Conservation (phyloP, 2,329 filamentous ascomycete species). For the Rachicladosporium sp. region DNA sequence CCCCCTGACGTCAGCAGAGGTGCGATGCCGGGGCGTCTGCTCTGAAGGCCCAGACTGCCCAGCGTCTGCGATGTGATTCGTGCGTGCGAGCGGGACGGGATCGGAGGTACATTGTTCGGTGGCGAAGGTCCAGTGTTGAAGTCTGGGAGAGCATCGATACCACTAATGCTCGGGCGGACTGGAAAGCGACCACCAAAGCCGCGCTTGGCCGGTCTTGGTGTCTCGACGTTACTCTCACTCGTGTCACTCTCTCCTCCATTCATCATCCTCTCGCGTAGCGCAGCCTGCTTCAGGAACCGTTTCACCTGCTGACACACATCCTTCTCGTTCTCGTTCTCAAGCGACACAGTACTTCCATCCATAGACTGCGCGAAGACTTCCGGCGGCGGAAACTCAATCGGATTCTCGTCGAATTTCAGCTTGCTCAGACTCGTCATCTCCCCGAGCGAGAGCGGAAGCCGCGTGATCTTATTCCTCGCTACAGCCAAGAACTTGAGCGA, state of each 20-base stretch:
- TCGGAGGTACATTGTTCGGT: conserved; percentile 50
- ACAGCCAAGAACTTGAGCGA: conserved; percentile 84
- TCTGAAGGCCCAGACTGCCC: conserved; percentile 17
- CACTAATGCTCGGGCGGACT: conserved; percentile 54
- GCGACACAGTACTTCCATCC: conserved; percentile 8
- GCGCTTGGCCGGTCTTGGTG: conserved; percentile 55
- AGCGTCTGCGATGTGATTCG: conserved; percentile 30
- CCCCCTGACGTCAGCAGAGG: conserved; percentile 48
- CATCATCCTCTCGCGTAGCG: conserved; percentile 19
- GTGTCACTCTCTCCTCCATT: conserved; percentile 17
- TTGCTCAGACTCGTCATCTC: conserved; percentile 85
- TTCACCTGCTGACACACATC: conserved; percentile 50
- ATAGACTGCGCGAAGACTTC: conserved; percentile 25
- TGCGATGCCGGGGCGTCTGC: conserved; percentile 57
- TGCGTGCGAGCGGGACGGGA: conserved; percentile 71
- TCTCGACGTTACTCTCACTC: conserved; percentile 61
- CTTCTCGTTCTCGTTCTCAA: conserved; percentile 48
- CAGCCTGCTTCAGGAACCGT: conserved; percentile 39
- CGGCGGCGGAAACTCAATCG: conserved; percentile 59
- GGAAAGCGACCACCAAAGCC: conserved; percentile 44
- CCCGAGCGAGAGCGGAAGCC: conserved; percentile 69
- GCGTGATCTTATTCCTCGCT: conserved; percentile 74
- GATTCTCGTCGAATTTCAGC: conserved; percentile 81
- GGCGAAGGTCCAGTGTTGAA: conserved; percentile 54
- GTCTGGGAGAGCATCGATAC: conserved; percentile 46